Base-by-base conservation (phyloP, 2,329 filamentous ascomycete species). In the Calycina herbarum region DNA sequence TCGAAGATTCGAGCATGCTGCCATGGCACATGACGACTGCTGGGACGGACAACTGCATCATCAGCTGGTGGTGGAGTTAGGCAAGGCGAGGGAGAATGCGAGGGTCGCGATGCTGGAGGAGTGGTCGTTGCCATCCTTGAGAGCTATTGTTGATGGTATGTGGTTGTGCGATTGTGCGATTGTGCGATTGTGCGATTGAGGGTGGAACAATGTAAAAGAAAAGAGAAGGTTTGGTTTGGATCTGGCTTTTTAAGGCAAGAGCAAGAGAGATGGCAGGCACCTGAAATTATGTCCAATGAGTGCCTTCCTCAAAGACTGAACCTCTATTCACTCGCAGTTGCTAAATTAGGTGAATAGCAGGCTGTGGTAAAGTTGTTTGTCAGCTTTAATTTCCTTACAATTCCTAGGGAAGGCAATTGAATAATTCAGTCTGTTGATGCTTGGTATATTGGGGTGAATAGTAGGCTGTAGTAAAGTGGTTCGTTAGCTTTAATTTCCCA, bases 1-100 rank as follows among this genome's bases (percentile, higher is more conserved):
- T 54, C 48, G 20, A 54, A 54, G 20, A 54, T 54, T 15, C 48
- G 48, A 27, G 20, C 48, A 54, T 54, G 48, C 20, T 54, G 48
- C 48, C 48, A 54, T 54, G 48, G 48, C 20, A 54, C 10, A 24
- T 24, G 24, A n/a, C 48, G 48, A 24, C 10, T 54, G 20, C 48
- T 54, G 48, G 48, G 48, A 54, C 48, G 48, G n/a, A 54, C n/a
- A 5, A 4, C 20, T 54, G 48, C 48, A 54, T 24, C 20, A 13
- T 27, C 24, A 13, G 20, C n/a, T 27, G 11, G n/a, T 54, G 48
- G 3, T 51, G 45, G 17, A 51, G n/a, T 20, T 8, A 6, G n/a
- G 8, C n/a, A 51, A 54, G 48, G 48, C 8, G 48, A 54, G 5
- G 48, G 48, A 27, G 48, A 54, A 13, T 3, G 48, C 5, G 48